Evolutionary conservation across 148 eudicot genomes (phyloP).

Genomic region (Vaccinium corymbosum): DNA sequence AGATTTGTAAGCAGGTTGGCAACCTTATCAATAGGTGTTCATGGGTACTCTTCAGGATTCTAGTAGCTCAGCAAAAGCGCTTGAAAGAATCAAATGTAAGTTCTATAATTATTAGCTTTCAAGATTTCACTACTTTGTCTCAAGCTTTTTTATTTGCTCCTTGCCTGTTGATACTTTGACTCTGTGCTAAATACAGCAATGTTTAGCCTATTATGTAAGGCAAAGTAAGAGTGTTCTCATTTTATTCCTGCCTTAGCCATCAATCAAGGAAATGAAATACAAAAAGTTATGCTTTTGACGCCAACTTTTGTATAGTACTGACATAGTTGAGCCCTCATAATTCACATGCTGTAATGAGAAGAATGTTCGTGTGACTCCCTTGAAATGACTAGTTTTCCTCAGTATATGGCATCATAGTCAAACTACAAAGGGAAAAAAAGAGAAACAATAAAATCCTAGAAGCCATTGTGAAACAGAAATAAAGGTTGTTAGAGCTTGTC

Average conservation of each 20-base stretch:
- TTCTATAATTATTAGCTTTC: background rate
- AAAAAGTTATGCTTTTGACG: background rate
- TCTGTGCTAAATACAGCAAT: background rate
- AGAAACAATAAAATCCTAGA: background rate
- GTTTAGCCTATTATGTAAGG: background rate
- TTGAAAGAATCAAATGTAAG: conserved; percentile 2
- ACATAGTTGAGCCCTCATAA: background rate
- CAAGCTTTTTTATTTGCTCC: background rate
- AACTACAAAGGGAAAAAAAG: background rate
- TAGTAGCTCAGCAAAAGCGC: background rate
- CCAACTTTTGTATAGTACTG: background rate
- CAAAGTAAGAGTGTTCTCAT: background rate
- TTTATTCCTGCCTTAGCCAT: background rate
- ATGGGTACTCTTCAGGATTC: background rate
- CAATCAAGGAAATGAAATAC: background rate
- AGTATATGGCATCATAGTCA: background rate
- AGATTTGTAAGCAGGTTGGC: background rate
- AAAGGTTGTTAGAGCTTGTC: too few relatives aligned
- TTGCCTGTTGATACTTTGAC: background rate
- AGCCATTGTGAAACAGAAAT: too few relatives aligned
- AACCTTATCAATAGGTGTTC: background rate
- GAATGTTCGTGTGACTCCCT: background rate
- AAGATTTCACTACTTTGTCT: background rate
- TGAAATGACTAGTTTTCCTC: background rate
- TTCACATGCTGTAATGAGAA: background rate